Conservation (phyloP, 108 stramenopile genomes). For the Fragilaria crotonensis region DNA sequence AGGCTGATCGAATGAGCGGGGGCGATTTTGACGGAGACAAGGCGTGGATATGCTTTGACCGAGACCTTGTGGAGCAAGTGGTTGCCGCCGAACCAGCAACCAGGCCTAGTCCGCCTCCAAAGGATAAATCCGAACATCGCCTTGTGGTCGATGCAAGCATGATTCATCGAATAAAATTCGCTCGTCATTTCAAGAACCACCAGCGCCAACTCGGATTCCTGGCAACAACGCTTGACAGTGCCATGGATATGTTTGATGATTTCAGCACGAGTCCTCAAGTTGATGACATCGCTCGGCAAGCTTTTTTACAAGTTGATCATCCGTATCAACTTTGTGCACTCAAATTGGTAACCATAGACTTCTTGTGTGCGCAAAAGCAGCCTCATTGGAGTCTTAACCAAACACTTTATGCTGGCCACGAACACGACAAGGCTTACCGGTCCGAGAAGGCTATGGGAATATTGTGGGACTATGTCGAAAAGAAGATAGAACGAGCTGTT, state of each 20-base stretch:
- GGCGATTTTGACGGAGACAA: conserved; percentile 31
- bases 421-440: neutral
- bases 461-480: neutral
- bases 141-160: neutral
- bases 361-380: neutral
- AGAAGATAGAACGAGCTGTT: neutral
- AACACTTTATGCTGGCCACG: neutral
- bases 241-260: neutral
- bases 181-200: neutral
- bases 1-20: conserved; percentile 28
- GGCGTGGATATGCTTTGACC: conserved; percentile 15
- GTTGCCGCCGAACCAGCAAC: neutral
- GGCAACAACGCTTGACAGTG: neutral
- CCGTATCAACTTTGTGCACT: conserved; percentile 2
- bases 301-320: conserved; percentile 11
- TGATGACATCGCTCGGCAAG: conserved; percentile 1
- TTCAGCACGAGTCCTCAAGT: neutral
- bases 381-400: neutral
- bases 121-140: neutral
- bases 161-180: conserved; percentile 1
- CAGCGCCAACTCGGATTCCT: neutral
- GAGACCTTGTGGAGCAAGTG: conserved; percentile 6
- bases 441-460: neutral
- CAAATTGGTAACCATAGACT: neutral
- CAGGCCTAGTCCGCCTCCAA: neutral